Evolutionary conservation across 1,284 basidiomycete genomes (phyloP), one percentile per base, ranked within the genome.

Genomic region (Trametes pubescens): DNA sequence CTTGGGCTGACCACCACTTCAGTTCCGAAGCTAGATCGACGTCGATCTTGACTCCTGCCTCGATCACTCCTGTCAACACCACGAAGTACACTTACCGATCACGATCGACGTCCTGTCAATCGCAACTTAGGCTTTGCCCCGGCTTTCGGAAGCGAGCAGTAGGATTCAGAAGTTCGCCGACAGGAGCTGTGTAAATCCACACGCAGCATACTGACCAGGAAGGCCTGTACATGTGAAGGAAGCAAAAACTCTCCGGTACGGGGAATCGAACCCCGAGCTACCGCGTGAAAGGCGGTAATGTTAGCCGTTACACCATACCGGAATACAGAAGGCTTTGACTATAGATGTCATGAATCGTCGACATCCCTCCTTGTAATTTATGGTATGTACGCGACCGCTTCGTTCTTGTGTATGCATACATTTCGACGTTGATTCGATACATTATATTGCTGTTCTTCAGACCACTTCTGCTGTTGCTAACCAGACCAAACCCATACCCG

Each of bases 261-360:
- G 86, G 86, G 85, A 88, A 86, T 87, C 85, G 86, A 88, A 88
- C 86, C 86, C 86, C 86, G 87, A 86, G 86, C 86, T 87, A 82
- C 84, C 85, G 87, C 86, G 84, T 68, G 67, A 68, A 68, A 68
- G 67, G 67, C 67, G 67, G 67, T 68, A 68, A 68, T 68, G 67
- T 68, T 68, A 66, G 65, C 67, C 67, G 67, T 68, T 68, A 68
- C 67, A 68, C 67, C 67, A 68, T 68, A 68, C 66, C 67, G 67
- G 67, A 43, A 21, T 47, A 29, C 13, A 16, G 2, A 24, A 16
- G 24, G 3, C 7, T 1, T 2, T 24, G 7, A 13, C 8, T 9
- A 21, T 9, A 26, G 44, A 7, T 24, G 16, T 9, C 8, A 24
- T 3, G 10, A 11, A 11, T 22, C 3, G 18, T 16, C 5, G 10